phyloP scores from a whole-genome alignment of 2,329 filamentous ascomycete genomes.

The Neophaeococcomyces aloes region DNA sequence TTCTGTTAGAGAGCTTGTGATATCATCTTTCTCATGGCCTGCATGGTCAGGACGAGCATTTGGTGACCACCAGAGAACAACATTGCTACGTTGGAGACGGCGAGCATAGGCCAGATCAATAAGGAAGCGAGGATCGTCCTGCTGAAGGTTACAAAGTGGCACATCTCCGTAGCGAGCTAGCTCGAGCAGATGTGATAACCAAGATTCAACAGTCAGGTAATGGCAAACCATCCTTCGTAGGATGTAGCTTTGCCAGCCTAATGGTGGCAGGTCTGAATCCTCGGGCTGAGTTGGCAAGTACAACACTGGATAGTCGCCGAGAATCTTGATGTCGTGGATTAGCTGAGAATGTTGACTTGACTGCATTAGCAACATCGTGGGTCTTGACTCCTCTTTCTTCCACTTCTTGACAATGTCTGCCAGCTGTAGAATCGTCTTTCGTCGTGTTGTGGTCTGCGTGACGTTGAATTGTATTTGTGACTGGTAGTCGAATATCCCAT shows the following conservation, averaged over 20 bases:
- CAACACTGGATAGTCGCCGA: conserved; percentile 76
- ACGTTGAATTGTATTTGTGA: conserved; percentile 76
- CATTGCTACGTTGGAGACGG: conserved; percentile 77
- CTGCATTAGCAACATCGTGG: conserved; percentile 78
- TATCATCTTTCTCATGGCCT: conserved; percentile 87
- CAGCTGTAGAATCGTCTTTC: conserved; percentile 81
- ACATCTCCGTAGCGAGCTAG: conserved; percentile 88
- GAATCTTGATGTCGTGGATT: conserved; percentile 70
- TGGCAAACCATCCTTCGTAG: conserved; percentile 77
- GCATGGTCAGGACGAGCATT: conserved; percentile 85
- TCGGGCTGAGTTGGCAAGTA: conserved; percentile 69
- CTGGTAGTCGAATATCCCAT: conserved; percentile 78
- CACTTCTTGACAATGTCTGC: conserved; percentile 83
- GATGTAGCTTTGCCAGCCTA: conserved; percentile 88
- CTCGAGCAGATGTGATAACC: conserved; percentile 79
- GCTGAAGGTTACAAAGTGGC: conserved; percentile 88
- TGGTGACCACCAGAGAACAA: conserved; percentile 94
- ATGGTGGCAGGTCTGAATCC: conserved; percentile 77
- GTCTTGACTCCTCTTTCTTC: conserved; percentile 69
- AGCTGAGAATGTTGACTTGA: conserved; percentile 74
- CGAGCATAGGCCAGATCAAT: conserved; percentile 95
- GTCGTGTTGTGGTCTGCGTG: conserved; percentile 74
- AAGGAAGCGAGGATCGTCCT: conserved; percentile 84
- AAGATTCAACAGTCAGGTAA: conserved; percentile 84
- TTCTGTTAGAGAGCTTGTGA: conserved; percentile 66